Base-by-base conservation (phyloP, 75 land plant genomes). In the Selaginella moellendorffii region DNA sequence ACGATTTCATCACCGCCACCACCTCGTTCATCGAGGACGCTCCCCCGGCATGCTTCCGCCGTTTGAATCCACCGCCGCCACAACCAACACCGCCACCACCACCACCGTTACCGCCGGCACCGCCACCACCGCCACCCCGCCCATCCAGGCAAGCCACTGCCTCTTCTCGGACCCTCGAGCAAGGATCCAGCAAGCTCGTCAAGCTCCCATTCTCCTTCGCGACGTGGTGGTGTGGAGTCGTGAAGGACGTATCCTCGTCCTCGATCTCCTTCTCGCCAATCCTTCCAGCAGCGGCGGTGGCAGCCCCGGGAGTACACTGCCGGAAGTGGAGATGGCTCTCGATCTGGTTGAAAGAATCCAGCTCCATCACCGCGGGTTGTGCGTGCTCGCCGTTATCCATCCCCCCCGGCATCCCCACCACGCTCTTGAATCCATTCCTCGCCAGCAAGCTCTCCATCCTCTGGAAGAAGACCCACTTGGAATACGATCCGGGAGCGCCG, bases 1-100 rank as follows among this genome's bases (percentile, higher is more conserved):
- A 52, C 72, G 77, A 78, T 24, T 76, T 65, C 0, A 82, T 68
- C 52, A 80, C 80, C 62, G 69, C 78, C 0, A 77, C 84, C 27
- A 79, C 53, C 9, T 70, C 79, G 1, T 28, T 69, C 54, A 56
- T 24, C 18, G 51, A 46, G 51, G n/a, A n/a, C 14, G 14, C 46
- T 5, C 14, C 14, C 46, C 14, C 14, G 14, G 5, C 46, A 14
- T 36, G 46, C 46, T 14, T 36, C 14, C 46, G 5, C 46, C 46
- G 46, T 14, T 36, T 36, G n/a, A n/a, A n/a, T n/a, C n/a, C n/a
- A n/a, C n/a, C n/a, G n/a, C n/a, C n/a, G n/a, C n/a, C n/a, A n/a
- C n/a, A n/a, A n/a, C n/a, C n/a, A n/a, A n/a, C n/a, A n/a, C n/a
- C n/a, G n/a, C n/a, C n/a, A n/a, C n/a, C n/a, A n/a, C n/a, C n/a